Percentiles rank a stretch among this genome's conserved stretches.
Conservation (phyloP, 129 eudicot species). For the Escallonia rubra region DNA sequence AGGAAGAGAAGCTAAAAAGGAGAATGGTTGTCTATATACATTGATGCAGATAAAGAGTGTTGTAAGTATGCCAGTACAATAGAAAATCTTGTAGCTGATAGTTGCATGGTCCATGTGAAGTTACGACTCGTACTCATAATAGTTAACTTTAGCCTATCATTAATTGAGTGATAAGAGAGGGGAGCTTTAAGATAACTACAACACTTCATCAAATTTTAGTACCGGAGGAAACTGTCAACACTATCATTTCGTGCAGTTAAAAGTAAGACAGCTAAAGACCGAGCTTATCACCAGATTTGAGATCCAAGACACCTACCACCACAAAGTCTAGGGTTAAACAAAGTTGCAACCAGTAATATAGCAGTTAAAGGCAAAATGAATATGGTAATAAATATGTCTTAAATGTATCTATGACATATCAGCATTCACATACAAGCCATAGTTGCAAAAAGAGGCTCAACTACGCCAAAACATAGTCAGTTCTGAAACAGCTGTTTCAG, state of each 20-base stretch:
- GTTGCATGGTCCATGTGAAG: conserved; percentile 11
- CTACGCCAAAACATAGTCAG: neutral
- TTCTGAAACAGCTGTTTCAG: neutral
- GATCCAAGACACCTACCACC: too few relatives aligned
- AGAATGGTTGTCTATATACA: conserved; percentile 28
- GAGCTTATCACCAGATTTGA: too few relatives aligned
- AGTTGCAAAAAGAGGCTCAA: neutral
- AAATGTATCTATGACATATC: too few relatives aligned
- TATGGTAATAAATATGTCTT: too few relatives aligned
- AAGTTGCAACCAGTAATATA: too few relatives aligned
- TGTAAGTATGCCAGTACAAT: conserved; percentile 32
- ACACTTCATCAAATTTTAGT: conserved; percentile 7
- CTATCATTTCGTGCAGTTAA: too few relatives aligned
- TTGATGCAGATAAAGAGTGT: conserved; percentile 45
- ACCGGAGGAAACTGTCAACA: too few relatives aligned
- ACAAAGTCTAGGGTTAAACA: neutral
- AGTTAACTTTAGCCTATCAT: too few relatives aligned
- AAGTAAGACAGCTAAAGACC: too few relatives aligned
- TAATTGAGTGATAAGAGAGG: conserved; percentile 9
- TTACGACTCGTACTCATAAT: too few relatives aligned
- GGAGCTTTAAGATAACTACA: conserved; percentile 35
- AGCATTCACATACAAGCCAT: too few relatives aligned
- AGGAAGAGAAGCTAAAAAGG: conserved; percentile 26
- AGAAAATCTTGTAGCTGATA: conserved; percentile 33
- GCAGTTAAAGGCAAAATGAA: too few relatives aligned